Evolutionary conservation across 1,139 yeast species (phyloP).

Genomic region (Lodderomyces metapsilosis): DNA sequence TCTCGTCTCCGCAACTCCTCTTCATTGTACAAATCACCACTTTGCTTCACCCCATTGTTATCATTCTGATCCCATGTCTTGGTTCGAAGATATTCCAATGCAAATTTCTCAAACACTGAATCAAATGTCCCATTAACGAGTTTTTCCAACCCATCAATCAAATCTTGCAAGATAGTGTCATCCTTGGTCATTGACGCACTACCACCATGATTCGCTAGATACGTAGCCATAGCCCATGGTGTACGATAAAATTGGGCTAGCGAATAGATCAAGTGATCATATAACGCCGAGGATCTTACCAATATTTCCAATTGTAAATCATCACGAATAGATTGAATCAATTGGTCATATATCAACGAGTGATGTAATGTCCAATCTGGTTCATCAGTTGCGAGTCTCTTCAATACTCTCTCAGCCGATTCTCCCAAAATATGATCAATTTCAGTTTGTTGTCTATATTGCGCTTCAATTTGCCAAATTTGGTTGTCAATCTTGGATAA

Average conservation of each 20-base stretch:
- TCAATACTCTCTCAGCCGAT: slow-evolving; percentile 42
- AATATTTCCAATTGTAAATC: slow-evolving; percentile 53
- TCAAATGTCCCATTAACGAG: slow-evolving; percentile 42
- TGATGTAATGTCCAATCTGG: slow-evolving; percentile 50
- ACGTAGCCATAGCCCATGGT: slow-evolving; percentile 9
- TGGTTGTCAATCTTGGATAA: slow-evolving; percentile 34
- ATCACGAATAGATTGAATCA: slow-evolving; percentile 42
- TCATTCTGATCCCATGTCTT: slow-evolving; percentile 15
- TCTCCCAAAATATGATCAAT: slow-evolving; percentile 48
- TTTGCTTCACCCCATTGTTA: slow-evolving; percentile 6
- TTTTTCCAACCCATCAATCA: slow-evolving; percentile 22
- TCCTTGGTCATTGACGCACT: neutral
- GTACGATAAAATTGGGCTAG: slow-evolving; percentile 24
- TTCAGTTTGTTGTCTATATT: slow-evolving; percentile 49
- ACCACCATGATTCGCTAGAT: neutral
- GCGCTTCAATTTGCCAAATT: slow-evolving; percentile 49
- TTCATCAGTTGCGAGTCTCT: slow-evolving; percentile 49
- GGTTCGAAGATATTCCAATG: slow-evolving; percentile 31
- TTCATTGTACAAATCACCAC: neutral
- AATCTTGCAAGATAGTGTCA: slow-evolving; percentile 7
- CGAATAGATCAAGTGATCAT: slow-evolving; percentile 37
- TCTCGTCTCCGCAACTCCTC: neutral
- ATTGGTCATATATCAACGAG: slow-evolving; percentile 37
- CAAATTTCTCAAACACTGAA: slow-evolving; percentile 28
- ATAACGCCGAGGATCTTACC: slow-evolving; percentile 52